These are phyloP conservation scores for Tetracladium setigerum DNA, from an alignment of 495 filamentous ascomycete species.

Conservation along the genomic window DNA sequence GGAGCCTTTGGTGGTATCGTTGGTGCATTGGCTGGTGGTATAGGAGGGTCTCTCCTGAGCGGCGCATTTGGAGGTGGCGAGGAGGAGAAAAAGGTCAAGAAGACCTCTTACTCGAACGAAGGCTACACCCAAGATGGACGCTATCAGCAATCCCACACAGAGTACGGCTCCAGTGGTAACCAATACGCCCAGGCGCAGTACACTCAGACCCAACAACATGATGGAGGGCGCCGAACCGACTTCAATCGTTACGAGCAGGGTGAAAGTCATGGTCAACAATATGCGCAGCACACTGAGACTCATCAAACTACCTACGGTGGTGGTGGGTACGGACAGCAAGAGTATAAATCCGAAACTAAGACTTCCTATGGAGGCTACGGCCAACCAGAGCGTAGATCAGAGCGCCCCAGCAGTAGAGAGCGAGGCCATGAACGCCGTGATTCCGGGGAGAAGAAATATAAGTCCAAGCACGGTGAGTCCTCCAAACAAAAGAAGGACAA, in stretches of 20 bases:
- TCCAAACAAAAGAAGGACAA: not conserved
- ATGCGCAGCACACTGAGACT: constrained; percentile 8
- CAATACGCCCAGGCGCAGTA: constrained; percentile 34
- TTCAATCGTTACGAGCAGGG: constrained; percentile 31
- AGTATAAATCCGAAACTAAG: too few species aligned
- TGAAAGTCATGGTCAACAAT: constrained; percentile 5
- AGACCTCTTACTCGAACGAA: constrained; percentile 17
- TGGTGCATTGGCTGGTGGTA: constrained; percentile 40
- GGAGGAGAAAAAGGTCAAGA: constrained; percentile 21
- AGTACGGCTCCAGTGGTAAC: constrained; percentile 21
- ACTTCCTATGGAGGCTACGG: too few species aligned
- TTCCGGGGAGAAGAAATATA: not conserved
- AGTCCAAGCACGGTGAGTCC: not conserved
- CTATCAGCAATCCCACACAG: constrained; percentile 28
- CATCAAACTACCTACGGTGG: constrained; percentile 14
- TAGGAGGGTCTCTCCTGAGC: constrained; percentile 38
- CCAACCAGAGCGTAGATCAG: too few species aligned
- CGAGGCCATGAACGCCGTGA: not conserved
- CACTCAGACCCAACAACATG: constrained; percentile 25
- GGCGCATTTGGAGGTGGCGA: constrained; percentile 20
- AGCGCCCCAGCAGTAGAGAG: too few species aligned
- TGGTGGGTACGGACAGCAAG: not conserved
- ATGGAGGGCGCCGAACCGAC: constrained; percentile 28
- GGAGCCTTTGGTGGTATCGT: constrained; percentile 41
- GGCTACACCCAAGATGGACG: constrained; percentile 28